Base-by-base conservation (phyloP, 495 filamentous ascomycete species). In the Hyaloscypha hepaticicola region DNA sequence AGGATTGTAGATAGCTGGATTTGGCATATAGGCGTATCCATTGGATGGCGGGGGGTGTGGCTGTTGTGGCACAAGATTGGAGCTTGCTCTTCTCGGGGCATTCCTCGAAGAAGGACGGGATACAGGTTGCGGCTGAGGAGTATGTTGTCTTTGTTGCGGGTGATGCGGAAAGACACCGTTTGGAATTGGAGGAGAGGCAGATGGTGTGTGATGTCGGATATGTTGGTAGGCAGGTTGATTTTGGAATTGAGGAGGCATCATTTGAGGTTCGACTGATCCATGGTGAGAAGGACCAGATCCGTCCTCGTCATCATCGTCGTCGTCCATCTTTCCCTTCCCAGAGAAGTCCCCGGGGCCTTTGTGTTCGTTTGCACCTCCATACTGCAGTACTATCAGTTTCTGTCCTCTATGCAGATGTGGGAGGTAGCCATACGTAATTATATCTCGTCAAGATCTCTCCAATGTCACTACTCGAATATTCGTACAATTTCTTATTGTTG, bases 401-500 rank as follows among this genome's bases (percentile, higher is more conserved):
- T 50, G 24, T 63, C 9, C 16, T 53, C 4, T 27, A 12, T 53
- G 52, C 50, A 26, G 14, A 21, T n/a, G 72, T 63, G 50, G 52
- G 55, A 58, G 61, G 28, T 56, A 55, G 61, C 86, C 92, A 34
- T 80, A 97, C 94, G 77, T 90, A 96, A 83, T 91, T 87, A 76
- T 96, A 96, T 71, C 91, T 84, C 28, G 83, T 84, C 53, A 98
- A 82, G 34, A 93, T 89, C 58, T 97, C 92, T 70, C 88, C 88
- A 83, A 99, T 96, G 74, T 97, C 91, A 70, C 85, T 81, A 28
- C 95, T 98, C 45, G 92, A 98, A 73, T 95, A 99, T 77, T 99
- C 91, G 78, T 97, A 96, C 31, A 99, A 83, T 77, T 97, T 97
- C 81, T 97, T 98, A 77, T 98, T 98, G 76, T 89, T 90, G 68